Conservation (phyloP, 1,284 basidiomycete species). For the Mycosarcoma maydis region DNA sequence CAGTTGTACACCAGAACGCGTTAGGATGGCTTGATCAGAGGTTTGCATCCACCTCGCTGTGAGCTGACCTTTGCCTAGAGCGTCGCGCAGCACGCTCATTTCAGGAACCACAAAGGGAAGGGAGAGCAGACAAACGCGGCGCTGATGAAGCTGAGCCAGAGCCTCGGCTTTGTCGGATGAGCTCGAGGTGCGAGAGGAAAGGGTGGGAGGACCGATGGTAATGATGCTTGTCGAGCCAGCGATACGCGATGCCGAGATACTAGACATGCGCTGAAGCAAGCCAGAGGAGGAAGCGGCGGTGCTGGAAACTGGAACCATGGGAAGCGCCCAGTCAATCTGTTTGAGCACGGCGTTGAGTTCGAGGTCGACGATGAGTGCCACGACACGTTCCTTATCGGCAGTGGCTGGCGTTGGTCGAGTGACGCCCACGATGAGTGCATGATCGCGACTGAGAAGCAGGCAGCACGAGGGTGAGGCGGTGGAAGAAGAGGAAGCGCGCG, state of each 20-base stretch:
- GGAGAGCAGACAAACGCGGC: constrained; percentile 29
- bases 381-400: constrained; percentile 31
- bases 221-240: constrained; percentile 40
- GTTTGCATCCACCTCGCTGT: constrained; percentile 28
- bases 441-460: constrained; percentile 42
- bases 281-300: constrained; percentile 5
- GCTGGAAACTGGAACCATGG: constrained; percentile 17
- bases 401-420: constrained; percentile 17
- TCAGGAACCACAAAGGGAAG: constrained; percentile 37
- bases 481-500: constrained; percentile 23
- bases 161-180: constrained; percentile 23
- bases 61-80: constrained; percentile 44
- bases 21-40: background rate
- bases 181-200: constrained; percentile 6
- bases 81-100: constrained; percentile 39
- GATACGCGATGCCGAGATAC: constrained; percentile 34
- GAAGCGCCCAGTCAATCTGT: constrained; percentile 41
- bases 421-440: constrained; percentile 32
- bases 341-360: constrained; percentile 38
- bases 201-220: constrained; percentile 28
- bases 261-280: constrained; percentile 27
- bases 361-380: constrained; percentile 37
- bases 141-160: constrained; percentile 30
- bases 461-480: constrained; percentile 23
- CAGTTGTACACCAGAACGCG: background rate